Base-by-base conservation (phyloP, 2,329 filamentous ascomycete species). In the Alternaria panax region DNA sequence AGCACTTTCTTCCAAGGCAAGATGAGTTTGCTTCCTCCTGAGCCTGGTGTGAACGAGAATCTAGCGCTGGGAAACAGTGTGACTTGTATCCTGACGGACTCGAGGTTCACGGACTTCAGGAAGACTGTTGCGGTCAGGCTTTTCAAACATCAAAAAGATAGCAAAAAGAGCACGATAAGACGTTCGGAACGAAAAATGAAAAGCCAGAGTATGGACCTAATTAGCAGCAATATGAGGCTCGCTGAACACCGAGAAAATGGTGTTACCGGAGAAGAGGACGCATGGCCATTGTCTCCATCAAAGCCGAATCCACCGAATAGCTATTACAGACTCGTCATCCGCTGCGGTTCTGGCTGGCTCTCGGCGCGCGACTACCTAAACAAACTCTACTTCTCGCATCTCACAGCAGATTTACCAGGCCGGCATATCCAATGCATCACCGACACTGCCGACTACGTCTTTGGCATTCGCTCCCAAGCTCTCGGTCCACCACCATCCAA, bases 281-380 rank as follows among this genome's bases (percentile, higher is more conserved):
- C 14, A 6, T 54, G 36, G 47, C 47, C 57, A 20, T 22, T 34
- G 34, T 25, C 52, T 9, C 32, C 51, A 28, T n/a, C 24, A 25
- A 36, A n/a, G 40, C 41, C 22, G 22, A 28, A 7, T 8, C 36
- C 24, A 24, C 24, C 53, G 34, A 61, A 46, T 51, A 40, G 55
- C 34, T 63, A 52, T 47, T 76, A 76, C 50, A 64, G 62, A 24
- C 54, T 76, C 18, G 67, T 73, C 8, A 45, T 76, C 4, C 68
- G 74, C 16, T 70, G 60, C 34, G 74, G 73, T 5, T 66, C 74
- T 3, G 69, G 74, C 6, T 76, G 72, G 72, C 60, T 75, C 27
- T 60, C 66, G 8, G 72, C 73, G 6, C 65, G 73, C 16, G 69
- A 75, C 7, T 75, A 68, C 28, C 61, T 76, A 46, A 66, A 64